phyloP scores from a whole-genome alignment of 345 rosid species.

The Brassica juncea region DNA sequence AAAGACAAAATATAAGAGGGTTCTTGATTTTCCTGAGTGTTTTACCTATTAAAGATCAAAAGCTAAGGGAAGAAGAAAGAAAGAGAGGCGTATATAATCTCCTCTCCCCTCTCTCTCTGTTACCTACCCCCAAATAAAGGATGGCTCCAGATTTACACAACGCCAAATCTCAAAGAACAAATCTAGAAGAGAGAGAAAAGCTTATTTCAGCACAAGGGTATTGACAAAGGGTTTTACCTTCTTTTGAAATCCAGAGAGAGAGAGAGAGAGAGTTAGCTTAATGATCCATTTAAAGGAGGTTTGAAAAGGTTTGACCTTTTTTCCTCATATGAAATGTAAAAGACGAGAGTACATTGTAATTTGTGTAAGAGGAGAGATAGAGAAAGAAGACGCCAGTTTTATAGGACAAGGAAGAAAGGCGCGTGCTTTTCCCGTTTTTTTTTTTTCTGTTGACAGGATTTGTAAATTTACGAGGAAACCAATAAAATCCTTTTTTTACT shows the following conservation, averaged over 20 bases:
- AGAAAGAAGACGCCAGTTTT: constrained; percentile 24
- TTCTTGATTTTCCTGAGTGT: not conserved
- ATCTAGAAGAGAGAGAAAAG: constrained; percentile 36
- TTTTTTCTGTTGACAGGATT: constrained; percentile 14
- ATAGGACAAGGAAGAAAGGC: constrained; percentile 18
- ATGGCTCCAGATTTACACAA: constrained; percentile 30
- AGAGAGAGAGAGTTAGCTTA: constrained; percentile 24
- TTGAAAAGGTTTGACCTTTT: constrained; percentile 26
- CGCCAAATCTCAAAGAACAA: constrained; percentile 20
- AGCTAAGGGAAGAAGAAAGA: constrained; percentile 28
- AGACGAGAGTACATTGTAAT: constrained; percentile 6
- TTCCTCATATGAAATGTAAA: not conserved
- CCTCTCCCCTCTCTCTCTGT: not conserved
- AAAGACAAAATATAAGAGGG: not conserved
- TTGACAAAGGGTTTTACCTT: constrained; percentile 28
- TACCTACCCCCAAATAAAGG: constrained; percentile 18
- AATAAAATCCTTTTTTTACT: not conserved
- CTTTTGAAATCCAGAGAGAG: constrained; percentile 2
- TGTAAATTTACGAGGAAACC: constrained; percentile 4
- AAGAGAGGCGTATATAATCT: constrained; percentile 38
- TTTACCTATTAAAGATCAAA: constrained; percentile 38
- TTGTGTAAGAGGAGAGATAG: constrained; percentile 13
- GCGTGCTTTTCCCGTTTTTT: constrained; percentile 33
- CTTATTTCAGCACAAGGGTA: constrained; percentile 8
- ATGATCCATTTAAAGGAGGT: constrained; percentile 38